Evolutionary conservation across 257 asterid species (phyloP).

Genomic region (Parsonsia alboflavescens): DNA sequence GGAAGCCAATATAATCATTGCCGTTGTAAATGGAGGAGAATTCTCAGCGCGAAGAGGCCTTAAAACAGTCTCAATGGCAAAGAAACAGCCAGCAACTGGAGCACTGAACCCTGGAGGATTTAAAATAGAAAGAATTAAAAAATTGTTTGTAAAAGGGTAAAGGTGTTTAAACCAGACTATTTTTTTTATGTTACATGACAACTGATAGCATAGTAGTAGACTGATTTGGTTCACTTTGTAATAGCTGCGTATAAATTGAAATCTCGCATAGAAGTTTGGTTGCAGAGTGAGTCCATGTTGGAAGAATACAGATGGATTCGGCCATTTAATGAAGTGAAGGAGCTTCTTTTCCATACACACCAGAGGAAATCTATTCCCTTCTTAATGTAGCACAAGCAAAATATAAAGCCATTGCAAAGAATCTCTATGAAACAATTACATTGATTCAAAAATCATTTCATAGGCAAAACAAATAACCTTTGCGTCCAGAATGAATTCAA

Average conservation of each 20-base stretch:
- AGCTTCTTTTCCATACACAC: neutral
- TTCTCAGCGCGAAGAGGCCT: slow-evolving; percentile 98
- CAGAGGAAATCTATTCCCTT: neutral
- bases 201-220: neutral
- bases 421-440: neutral
- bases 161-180: neutral
- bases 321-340: neutral
- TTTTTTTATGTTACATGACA: neutral
- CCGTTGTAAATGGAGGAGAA: slow-evolving; percentile 99
- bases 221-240: neutral
- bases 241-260: neutral
- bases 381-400: neutral
- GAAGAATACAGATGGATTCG: neutral
- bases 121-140: neutral
- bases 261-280: neutral
- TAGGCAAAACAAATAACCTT: neutral
- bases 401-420: neutral
- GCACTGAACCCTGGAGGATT: slow-evolving; percentile 85
- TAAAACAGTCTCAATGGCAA: slow-evolving; percentile 97
- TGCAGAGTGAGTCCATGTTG: neutral
- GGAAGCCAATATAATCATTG: slow-evolving; percentile 97
- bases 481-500: neutral
- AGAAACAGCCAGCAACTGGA: slow-evolving; percentile 98
- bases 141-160: neutral
- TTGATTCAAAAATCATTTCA: neutral